phyloP scores from a whole-genome alignment of 768 basidiomycete genomes.

The Termitomyces sp. region DNA sequence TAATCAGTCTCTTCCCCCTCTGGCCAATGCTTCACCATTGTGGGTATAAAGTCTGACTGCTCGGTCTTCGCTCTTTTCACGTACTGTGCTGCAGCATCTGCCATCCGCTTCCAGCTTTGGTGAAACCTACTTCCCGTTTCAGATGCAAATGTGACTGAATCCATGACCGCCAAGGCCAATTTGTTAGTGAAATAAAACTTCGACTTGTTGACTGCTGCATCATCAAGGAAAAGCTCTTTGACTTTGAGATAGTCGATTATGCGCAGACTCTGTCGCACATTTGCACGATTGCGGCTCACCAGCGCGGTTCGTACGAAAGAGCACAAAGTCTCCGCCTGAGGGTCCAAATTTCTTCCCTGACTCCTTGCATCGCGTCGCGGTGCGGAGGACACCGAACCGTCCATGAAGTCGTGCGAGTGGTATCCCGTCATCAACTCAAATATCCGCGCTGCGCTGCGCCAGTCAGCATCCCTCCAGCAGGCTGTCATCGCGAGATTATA shows the following conservation, averaged over 20 bases:
- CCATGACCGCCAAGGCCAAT: conserved; percentile 39
- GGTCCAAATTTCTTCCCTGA: conserved; percentile 37
- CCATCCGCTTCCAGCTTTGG: conserved; percentile 24
- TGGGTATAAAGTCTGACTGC: conserved; percentile 14
- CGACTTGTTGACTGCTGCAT: conserved; percentile 14
- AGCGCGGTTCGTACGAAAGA: conserved; percentile 55
- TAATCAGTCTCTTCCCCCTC: conserved; percentile 5
- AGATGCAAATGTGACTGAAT: conserved; percentile 32
- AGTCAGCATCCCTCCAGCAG: conserved; percentile 63
- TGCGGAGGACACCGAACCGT: conserved; percentile 29
- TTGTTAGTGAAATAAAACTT: conserved; percentile 40
- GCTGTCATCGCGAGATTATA: conserved; percentile 59
- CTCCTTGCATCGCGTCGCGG: conserved; percentile 38
- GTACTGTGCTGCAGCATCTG: conserved; percentile 14
- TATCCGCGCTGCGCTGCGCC: conserved; percentile 47
- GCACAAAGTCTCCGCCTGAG: conserved; percentile 51
- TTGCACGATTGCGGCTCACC: conserved; percentile 39
- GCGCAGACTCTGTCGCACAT: conserved; percentile 57
- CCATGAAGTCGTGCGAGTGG: conserved; percentile 47
- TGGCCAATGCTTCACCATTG: conserved; percentile 1
- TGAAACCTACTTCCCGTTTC: conserved; percentile 16
- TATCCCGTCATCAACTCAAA: conserved; percentile 76
- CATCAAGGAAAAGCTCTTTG: conserved; percentile 23
- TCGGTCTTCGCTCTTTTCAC: neutral
- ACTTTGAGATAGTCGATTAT: conserved; percentile 46